Evolutionary conservation across 371 early-diverging fungal genomes (phyloP), one percentile per base, ranked within the genome.

Genomic region (Gilbertella persicaria): DNA sequence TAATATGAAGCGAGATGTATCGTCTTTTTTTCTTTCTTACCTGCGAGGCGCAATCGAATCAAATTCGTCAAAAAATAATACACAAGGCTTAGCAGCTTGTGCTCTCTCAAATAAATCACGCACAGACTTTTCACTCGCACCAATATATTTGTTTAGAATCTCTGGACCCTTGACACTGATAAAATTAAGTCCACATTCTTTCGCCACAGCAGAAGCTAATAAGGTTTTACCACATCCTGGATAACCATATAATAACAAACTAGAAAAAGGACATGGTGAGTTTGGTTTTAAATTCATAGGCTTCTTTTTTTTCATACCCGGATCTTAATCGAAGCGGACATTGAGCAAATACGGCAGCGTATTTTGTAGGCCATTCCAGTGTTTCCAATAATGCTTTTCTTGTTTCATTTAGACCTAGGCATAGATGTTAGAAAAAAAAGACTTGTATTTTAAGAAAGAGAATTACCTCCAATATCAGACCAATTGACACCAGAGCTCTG

Each of bases 61-160:
- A 78, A 99, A 96, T 69, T 99, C 99, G 73, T 99, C 99, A 79
- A 97, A 97, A 67, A 96, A 94, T 28, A 96, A 67, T 0, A 93
- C 83, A 58, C 92, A 96, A 21, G 95, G 98, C 65, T 84, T 89
- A 19, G 87, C 95, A 29, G 92, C 88, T 67, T 90, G 87, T 2
- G 99, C 98, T 46, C 93, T 83, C 52, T 94, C 91, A 80, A 99
- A 99, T 5, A 99, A 70, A 64, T 95, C 91, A 41, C 99, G 83
- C 19, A 91, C 89, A 1, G 86, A 83, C 58, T 91, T 88, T 63
- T 95, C 95, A 74, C 90, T 89, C 17, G 91, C 91, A 58, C 99
- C 99, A 66, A 97, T 96, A 62, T 96, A 99, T 81, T 96, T 99
- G 77, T 92, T 96, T 28, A 99, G 67, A 23, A 99, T 72, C 64